A percentile compares a stretch with the other conserved stretches of the same genome.
Conservation (phyloP, 495 filamentous ascomycete species). For the Astrothelium macrocarpum region DNA sequence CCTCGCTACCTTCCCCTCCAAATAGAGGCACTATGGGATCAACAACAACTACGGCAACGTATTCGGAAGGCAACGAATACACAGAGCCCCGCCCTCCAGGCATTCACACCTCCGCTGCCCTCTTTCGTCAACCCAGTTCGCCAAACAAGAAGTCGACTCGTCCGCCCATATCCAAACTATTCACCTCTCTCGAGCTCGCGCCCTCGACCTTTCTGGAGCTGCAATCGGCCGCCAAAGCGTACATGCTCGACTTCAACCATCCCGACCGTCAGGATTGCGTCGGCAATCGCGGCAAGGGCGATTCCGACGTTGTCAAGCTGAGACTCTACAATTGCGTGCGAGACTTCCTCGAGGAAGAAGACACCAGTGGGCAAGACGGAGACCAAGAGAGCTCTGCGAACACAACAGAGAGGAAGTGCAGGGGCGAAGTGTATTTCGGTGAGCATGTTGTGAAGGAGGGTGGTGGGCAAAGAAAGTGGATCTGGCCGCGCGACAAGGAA, state of each 20-base stretch:
- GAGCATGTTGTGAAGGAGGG: not conserved
- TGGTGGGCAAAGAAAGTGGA: constrained; percentile 30
- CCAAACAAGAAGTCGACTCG: constrained; percentile 46
- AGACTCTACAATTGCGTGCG: constrained; percentile 51
- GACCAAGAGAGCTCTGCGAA: constrained; percentile 5
- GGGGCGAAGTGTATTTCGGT: not conserved
- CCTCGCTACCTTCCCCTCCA: not conserved
- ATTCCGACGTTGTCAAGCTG: constrained; percentile 52
- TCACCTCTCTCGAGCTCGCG: constrained; percentile 45
- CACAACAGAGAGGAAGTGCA: not conserved
- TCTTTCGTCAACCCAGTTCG: not conserved
- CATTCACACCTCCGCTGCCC: not conserved
- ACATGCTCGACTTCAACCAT: constrained; percentile 49
- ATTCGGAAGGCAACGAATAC: not conserved
- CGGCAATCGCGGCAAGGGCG: constrained; percentile 48
- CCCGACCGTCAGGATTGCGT: constrained; percentile 52
- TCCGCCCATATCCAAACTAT: constrained; percentile 54
- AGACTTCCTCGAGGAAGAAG: constrained; percentile 47
- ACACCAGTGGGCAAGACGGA: constrained; percentile 13
- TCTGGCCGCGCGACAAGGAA: constrained; percentile 47
- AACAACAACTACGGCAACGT: not conserved
- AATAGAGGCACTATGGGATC: not conserved
- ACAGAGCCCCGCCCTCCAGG: not conserved
- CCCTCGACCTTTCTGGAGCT: constrained; percentile 51
- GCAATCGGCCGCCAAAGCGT: constrained; percentile 49